These are phyloP conservation scores for Batkoa obscura DNA, from an alignment of 371 early-diverging fungal genomes.

Conservation along the genomic window DNA sequence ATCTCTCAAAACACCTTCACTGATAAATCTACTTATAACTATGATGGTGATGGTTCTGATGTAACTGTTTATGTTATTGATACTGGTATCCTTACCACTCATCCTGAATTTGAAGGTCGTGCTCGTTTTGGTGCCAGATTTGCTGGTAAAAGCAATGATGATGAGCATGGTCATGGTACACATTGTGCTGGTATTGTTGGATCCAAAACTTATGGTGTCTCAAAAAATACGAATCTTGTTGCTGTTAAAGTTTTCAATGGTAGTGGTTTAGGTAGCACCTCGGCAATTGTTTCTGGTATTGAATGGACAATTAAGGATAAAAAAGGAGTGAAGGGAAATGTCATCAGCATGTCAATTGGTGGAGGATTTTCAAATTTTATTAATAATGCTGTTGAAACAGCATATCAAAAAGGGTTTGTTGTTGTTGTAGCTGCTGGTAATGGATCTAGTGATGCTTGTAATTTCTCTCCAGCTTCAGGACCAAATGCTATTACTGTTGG, in stretches of 20 bases:
- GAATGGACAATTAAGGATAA: conserved; percentile 34
- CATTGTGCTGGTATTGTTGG: conserved; percentile 68
- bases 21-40: conserved; percentile 18
- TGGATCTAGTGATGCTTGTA: conserved; percentile 24
- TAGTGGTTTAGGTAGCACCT: conserved; percentile 43
- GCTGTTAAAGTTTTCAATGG: conserved; percentile 69
- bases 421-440: conserved; percentile 64
- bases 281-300: conserved; percentile 48
- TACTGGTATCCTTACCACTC: conserved; percentile 45
- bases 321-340: conserved; percentile 9
- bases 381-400: conserved; percentile 21
- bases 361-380: conserved; percentile 10
- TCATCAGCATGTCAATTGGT: conserved; percentile 40
- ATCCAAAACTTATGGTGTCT: conserved; percentile 59
- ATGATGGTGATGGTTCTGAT: conserved; percentile 25
- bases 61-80: conserved; percentile 52
- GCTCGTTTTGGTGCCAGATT: conserved; percentile 59
- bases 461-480: conserved; percentile 38
- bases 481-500: conserved; percentile 35
- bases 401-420: conserved; percentile 25
- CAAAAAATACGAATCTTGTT: conserved; percentile 62
- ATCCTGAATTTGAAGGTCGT: conserved; percentile 67
- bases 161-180: conserved; percentile 32
- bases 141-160: conserved; percentile 34
- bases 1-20: conserved; percentile 16